Evolutionary conservation across 2,329 filamentous ascomycete genomes (phyloP).

Genomic region (Seiridium cupressi): DNA sequence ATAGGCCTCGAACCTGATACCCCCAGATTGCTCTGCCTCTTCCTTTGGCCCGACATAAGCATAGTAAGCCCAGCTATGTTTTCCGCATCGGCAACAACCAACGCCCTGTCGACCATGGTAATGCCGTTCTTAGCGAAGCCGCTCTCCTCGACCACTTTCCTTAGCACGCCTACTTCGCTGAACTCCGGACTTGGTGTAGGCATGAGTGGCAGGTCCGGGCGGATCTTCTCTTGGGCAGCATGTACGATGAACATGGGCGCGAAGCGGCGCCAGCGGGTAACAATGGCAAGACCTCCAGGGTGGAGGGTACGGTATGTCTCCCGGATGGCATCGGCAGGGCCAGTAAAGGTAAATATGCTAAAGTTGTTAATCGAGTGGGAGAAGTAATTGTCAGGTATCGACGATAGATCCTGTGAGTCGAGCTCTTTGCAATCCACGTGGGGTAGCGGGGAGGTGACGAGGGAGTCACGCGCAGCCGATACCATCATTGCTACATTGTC

Average conservation of each 20-base stretch:
- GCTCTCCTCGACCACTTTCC: conserved; percentile 19
- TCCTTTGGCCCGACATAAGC: conserved; percentile 25
- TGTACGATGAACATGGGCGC: conserved; percentile 21
- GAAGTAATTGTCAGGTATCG: conserved; percentile 19
- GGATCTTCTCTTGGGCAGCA: conserved; percentile 22
- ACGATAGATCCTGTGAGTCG: conserved; percentile 21
- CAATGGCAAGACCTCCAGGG: conserved; percentile 18
- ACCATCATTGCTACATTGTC: conserved; percentile 27
- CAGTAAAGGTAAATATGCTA: conserved; percentile 23
- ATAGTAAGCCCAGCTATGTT: conserved; percentile 24
- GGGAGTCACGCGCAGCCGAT: conserved; percentile 23
- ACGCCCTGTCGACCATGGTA: conserved; percentile 16
- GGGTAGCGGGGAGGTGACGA: conserved; percentile 21
- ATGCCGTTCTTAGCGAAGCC: conserved; percentile 21
- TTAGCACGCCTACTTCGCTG: conserved; percentile 21
- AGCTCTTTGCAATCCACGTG: conserved; percentile 23
- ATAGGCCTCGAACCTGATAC: conserved; percentile 22
- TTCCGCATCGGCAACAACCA: conserved; percentile 21
- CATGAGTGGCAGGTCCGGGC: conserved; percentile 23
- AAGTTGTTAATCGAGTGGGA: conserved; percentile 24
- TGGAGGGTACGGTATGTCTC: conserved; percentile 22
- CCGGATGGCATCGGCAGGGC: conserved; percentile 16
- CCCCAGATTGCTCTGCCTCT: conserved; percentile 21
- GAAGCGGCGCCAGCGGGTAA: conserved; percentile 24
- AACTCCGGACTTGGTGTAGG: conserved; percentile 20